Percentiles rank a stretch among this genome's conserved stretches.
Conservation (phyloP, 78 protist genomes). For the Chrysochromulina parva region DNA sequence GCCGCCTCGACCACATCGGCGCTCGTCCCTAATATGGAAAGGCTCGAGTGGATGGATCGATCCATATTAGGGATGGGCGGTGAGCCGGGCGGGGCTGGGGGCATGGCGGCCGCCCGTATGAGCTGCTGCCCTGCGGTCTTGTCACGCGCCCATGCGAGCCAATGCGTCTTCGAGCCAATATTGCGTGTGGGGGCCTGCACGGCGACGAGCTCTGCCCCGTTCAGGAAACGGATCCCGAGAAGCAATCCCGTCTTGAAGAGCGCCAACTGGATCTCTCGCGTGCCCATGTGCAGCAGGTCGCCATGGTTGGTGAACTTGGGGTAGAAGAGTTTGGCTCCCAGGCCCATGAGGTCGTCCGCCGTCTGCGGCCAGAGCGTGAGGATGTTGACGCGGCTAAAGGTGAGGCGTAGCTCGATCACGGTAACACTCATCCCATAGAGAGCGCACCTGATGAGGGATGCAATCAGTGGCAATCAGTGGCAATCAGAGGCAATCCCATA, state of each 20-base stretch:
- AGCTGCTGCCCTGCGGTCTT: too few relatives aligned
- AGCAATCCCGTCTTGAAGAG: background rate
- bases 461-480: too few relatives aligned
- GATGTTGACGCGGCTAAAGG: background rate
- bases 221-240: background rate
- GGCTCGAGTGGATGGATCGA: too few relatives aligned
- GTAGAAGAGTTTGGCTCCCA: background rate
- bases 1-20: too few relatives aligned
- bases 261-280: background rate
- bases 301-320: background rate
- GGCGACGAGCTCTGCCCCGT: background rate
- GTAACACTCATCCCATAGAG: background rate
- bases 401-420: background rate
- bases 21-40: too few relatives aligned
- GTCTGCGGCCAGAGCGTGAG: background rate
- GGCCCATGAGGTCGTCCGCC: background rate
- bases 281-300: background rate
- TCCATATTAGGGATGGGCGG: too few relatives aligned
- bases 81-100: too few relatives aligned
- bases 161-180: too few relatives aligned
- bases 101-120: too few relatives aligned
- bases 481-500: too few relatives aligned
- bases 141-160: too few relatives aligned
- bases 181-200: background rate
- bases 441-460: background rate